These are phyloP conservation scores for Rhodamnia rubescens DNA, from an alignment of 345 rosid species.

Conservation along the genomic window DNA sequence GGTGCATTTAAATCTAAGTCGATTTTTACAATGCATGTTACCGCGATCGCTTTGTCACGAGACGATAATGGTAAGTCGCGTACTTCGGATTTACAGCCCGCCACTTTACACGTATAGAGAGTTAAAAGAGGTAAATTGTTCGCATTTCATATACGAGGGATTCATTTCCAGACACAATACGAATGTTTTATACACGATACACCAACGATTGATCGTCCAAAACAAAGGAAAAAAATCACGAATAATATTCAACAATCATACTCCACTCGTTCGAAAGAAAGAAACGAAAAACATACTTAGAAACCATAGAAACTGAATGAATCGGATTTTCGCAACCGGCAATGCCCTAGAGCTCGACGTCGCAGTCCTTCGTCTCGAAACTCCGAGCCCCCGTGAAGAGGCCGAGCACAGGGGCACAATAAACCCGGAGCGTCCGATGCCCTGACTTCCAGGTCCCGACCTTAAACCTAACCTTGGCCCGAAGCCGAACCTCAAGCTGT, in stretches of 20 bases:
- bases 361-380: conserved; percentile 30
- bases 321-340: neutral
- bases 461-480: conserved; percentile 58
- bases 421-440: conserved; percentile 31
- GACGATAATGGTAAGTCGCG: neutral
- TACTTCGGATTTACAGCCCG: neutral
- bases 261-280: neutral
- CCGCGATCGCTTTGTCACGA: too few species aligned
- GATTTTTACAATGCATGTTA: neutral
- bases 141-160: neutral
- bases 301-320: neutral
- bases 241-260: neutral
- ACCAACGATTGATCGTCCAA: neutral
- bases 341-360: conserved; percentile 21
- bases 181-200: neutral
- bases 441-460: conserved; percentile 42
- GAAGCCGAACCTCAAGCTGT: conserved; percentile 35
- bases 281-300: neutral
- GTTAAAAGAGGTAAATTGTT: neutral
- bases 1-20: neutral
- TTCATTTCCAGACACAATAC: neutral
- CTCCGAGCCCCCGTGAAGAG: conserved; percentile 30
- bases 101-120: neutral
- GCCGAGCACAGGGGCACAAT: conserved; percentile 35
- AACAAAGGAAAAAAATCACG: neutral